Conservation (phyloP, 495 filamentous ascomycete species). For the Xylaria sp. region DNA sequence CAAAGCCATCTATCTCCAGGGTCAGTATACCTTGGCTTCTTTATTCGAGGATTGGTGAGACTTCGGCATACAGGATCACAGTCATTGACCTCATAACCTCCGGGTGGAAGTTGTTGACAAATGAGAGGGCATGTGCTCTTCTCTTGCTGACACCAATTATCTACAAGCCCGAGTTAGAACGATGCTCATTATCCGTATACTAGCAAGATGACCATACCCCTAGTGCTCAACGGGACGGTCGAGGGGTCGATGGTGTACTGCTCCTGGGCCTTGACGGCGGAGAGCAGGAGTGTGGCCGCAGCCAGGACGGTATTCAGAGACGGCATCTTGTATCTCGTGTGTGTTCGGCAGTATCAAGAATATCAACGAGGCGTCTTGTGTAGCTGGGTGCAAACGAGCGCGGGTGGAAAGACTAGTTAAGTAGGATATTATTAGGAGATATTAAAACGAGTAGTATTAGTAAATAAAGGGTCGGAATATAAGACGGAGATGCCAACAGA, state of each 20-base stretch:
- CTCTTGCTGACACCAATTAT: conserved; percentile 74
- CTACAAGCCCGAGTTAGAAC: conserved; percentile 50
- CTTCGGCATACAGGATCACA: conserved; percentile 68
- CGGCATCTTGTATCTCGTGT: conserved; percentile 47
- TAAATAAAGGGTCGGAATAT: conserved; percentile 5
- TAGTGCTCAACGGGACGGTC: conserved; percentile 43
- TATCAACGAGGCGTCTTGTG: neutral
- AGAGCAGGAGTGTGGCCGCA: conserved; percentile 50
- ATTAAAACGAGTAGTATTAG: conserved; percentile 31
- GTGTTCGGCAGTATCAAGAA: neutral
- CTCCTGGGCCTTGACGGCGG: conserved; percentile 53
- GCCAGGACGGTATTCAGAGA: conserved; percentile 54
- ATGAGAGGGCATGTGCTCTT: conserved; percentile 74
- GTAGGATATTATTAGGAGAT: conserved; percentile 26
- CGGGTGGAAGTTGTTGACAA: conserved; percentile 70
- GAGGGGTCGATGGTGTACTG: conserved; percentile 49
- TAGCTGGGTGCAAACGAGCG: conserved; percentile 17
- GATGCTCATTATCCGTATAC: neutral
- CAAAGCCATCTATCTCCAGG: conserved; percentile 62
- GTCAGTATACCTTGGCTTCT: neutral
- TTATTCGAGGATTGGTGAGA: neutral
- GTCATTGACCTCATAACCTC: conserved; percentile 61
- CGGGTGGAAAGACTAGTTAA: neutral
- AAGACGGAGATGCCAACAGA: conserved; percentile 3
- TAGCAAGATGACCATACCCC: conserved; percentile 41